These are phyloP conservation scores for Lactarius indigo DNA, from an alignment of 768 basidiomycete species.

Conservation along the genomic window DNA sequence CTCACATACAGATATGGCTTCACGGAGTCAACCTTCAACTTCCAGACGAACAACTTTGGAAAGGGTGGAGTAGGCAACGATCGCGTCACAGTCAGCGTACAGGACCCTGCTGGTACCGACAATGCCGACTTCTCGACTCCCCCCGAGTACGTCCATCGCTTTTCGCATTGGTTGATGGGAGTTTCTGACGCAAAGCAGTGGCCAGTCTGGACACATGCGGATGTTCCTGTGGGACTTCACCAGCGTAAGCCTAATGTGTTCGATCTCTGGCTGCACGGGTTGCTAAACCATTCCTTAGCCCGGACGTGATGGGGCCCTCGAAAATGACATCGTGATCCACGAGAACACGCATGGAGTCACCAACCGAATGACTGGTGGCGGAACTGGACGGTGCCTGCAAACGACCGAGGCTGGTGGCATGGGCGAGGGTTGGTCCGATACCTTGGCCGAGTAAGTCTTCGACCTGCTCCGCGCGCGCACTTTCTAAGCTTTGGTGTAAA, in stretches of 20 bases:
- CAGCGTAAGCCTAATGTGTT: conserved; percentile 28
- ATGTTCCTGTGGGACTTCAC: conserved; percentile 37
- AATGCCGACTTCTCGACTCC: conserved; percentile 46
- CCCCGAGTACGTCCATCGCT: conserved; percentile 37
- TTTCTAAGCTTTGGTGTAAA: conserved; percentile 10
- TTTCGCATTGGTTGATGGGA: not conserved
- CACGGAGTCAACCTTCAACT: conserved; percentile 56
- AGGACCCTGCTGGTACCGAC: conserved; percentile 43
- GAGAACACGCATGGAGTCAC: conserved; percentile 41
- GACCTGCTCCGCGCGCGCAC: not conserved
- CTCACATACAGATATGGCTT: conserved; percentile 52
- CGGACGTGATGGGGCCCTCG: conserved; percentile 61
- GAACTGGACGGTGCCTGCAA: conserved; percentile 57
- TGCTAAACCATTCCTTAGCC: conserved; percentile 34
- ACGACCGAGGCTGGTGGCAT: conserved; percentile 61
- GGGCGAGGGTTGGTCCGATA: conserved; percentile 71
- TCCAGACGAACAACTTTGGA: conserved; percentile 53
- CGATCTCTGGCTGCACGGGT: not conserved
- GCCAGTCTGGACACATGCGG: conserved; percentile 43
- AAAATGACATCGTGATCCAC: conserved; percentile 54
- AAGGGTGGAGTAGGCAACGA: conserved; percentile 51
- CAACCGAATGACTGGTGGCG: conserved; percentile 48
- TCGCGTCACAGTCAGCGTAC: conserved; percentile 49
- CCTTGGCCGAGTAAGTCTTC: conserved; percentile 28
- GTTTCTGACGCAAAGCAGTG: conserved; percentile 20